Percentiles rank a stretch among this genome's conserved stretches.
Conservation (phyloP, 2,329 filamentous ascomycete genomes). For the Exophiala aquamarina region DNA sequence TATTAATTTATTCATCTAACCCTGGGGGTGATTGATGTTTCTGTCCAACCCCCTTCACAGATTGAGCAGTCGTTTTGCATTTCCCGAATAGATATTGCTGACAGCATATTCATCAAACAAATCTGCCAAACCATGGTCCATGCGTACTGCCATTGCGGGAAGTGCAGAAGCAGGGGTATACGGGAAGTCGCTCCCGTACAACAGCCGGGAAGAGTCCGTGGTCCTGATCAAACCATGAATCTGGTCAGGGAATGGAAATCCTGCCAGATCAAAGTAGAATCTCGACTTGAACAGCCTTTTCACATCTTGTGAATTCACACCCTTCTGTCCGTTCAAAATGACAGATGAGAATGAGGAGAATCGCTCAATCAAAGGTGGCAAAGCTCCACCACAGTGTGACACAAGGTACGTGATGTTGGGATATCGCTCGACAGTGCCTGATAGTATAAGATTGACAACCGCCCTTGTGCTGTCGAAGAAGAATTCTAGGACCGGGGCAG, state of each 20-base stretch:
- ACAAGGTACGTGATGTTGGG: slow-evolving; percentile 49
- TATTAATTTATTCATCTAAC: too few relatives aligned
- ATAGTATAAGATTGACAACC: slow-evolving; percentile 48
- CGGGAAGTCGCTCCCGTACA: slow-evolving; percentile 57
- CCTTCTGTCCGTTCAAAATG: slow-evolving; percentile 1
- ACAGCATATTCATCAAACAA: slow-evolving; percentile 7
- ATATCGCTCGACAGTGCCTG: slow-evolving; percentile 45
- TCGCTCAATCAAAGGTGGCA: slow-evolving; percentile 33
- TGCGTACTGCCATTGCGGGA: slow-evolving; percentile 5
- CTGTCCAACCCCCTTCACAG: neutral
- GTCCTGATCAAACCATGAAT: slow-evolving; percentile 46
- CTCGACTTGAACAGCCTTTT: slow-evolving; percentile 11
- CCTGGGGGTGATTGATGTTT: neutral
- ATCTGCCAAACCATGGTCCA: slow-evolving; percentile 7
- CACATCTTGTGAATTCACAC: neutral
- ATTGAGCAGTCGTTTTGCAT: slow-evolving; percentile 10
- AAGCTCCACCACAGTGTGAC: slow-evolving; percentile 47
- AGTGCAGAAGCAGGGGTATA: slow-evolving; percentile 42
- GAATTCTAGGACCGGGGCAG: slow-evolving; percentile 34
- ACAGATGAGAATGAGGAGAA: slow-evolving; percentile 13
- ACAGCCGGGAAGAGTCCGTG: slow-evolving; percentile 41
- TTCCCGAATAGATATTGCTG: slow-evolving; percentile 12
- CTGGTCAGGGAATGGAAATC: slow-evolving; percentile 20
- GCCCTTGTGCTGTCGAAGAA: slow-evolving; percentile 53
- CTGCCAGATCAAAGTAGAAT: slow-evolving; percentile 23